These are phyloP conservation scores for Ceriops zippeliana DNA, from an alignment of 345 rosid genomes.

Conservation along the genomic window DNA sequence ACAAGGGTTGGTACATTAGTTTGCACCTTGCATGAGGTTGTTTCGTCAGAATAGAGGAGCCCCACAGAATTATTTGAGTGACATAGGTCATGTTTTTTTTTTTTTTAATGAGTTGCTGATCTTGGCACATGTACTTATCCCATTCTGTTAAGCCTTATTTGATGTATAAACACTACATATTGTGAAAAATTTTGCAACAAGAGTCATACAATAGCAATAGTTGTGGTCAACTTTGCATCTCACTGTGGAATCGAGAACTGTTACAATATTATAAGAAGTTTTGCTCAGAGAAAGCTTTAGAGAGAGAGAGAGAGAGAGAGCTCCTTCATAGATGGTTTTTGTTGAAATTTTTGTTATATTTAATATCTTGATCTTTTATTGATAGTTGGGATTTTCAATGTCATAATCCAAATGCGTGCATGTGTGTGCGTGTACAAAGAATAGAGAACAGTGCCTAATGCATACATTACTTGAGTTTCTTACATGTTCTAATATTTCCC, in stretches of 20 bases:
- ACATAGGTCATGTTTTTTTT: conserved; percentile 9
- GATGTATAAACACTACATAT: conserved; percentile 42
- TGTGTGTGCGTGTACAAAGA: too few species aligned
- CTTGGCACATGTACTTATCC: conserved; percentile 35
- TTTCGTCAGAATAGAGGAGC: conserved; percentile 8
- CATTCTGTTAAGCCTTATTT: conserved; percentile 20
- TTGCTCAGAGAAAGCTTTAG: too few species aligned
- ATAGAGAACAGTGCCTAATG: too few species aligned
- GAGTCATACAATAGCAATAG: conserved; percentile 14
- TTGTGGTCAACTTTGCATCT: conserved; percentile 10
- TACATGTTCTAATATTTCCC: too few species aligned
- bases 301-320: too few species aligned
- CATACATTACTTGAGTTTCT: too few species aligned
- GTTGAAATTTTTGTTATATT: too few species aligned
- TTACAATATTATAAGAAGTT: neutral
- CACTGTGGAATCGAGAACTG: neutral
- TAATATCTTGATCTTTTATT: too few species aligned
- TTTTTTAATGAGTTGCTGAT: conserved; percentile 18
- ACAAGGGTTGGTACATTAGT: conserved; percentile 23
- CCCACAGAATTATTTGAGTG: conserved; percentile 20
- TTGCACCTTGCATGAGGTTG: conserved; percentile 16
- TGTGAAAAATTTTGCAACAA: conserved; percentile 47
- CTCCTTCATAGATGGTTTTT: too few species aligned
- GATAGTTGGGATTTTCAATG: too few species aligned
- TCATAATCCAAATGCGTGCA: too few species aligned